Evolutionary conservation across 306 rosid genomes (phyloP).

Genomic region (Vigna angularis): DNA sequence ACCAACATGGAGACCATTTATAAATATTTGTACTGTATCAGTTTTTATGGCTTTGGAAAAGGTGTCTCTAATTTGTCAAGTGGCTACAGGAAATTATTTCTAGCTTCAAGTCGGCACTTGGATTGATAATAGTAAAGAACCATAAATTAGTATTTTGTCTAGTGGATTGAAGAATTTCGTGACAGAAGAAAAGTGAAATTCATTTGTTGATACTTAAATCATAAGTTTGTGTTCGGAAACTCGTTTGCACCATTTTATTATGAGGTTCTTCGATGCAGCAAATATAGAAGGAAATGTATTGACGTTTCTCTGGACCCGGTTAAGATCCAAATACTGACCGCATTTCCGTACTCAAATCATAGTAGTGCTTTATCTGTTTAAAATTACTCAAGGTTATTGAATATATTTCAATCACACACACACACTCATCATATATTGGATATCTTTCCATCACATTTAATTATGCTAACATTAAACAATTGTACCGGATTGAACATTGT

Average conservation of each 20-base stretch:
- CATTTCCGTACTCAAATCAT: background rate
- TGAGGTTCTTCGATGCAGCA: background rate
- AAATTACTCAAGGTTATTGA: background rate
- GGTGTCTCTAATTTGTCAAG: no score
- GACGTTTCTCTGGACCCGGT: background rate
- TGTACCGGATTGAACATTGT: slow-evolving; percentile 14
- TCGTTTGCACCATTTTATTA: background rate
- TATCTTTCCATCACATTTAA: background rate
- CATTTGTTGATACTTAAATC: background rate
- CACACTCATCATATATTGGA: no score
- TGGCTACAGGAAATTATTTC: no score
- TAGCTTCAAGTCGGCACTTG: no score
- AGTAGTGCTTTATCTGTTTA: background rate
- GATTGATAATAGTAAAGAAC: no score
- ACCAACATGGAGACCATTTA: slow-evolving; percentile 20
- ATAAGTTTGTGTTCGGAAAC: background rate
- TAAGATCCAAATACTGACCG: background rate
- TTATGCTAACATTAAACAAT: background rate
- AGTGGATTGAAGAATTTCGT: no score
- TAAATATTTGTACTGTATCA: no score
- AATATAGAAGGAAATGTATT: background rate
- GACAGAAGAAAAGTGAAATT: no score
- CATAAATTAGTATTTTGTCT: no score
- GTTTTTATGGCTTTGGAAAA: no score
- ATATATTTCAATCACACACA: no score